These are phyloP conservation scores for Candolleomyces aberdarensis DNA, from an alignment of 768 basidiomycete genomes.

Conservation along the genomic window DNA sequence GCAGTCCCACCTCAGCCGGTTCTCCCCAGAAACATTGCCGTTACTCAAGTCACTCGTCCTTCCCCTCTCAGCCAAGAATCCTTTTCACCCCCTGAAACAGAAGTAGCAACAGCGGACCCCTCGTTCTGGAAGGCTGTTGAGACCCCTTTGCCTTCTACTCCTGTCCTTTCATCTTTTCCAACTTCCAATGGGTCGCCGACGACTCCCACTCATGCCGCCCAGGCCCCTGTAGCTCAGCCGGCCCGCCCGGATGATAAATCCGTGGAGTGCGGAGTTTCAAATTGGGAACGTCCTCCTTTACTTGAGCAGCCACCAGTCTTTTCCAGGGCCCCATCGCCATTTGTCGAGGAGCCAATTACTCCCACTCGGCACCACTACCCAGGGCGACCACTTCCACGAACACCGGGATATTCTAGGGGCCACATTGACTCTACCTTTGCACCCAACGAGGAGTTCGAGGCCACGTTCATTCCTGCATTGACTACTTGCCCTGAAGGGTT, in stretches of 20 bases:
- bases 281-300: background rate
- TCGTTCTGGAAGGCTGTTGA: slow-evolving; percentile 31
- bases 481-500: slow-evolving; percentile 44
- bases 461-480: background rate
- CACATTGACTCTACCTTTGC: slow-evolving; percentile 34
- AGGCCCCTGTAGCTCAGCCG: background rate
- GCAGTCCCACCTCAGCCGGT: slow-evolving; percentile 16
- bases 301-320: background rate
- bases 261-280: slow-evolving; percentile 1
- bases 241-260: background rate
- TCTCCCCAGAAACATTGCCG: slow-evolving; percentile 17
- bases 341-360: slow-evolving; percentile 19
- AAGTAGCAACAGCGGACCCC: slow-evolving; percentile 11
- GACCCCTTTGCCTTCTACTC: slow-evolving; percentile 38
- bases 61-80: slow-evolving; percentile 28
- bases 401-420: slow-evolving; percentile 25
- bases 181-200: background rate
- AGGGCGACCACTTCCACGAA: slow-evolving; percentile 54
- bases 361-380: slow-evolving; percentile 45
- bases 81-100: slow-evolving; percentile 11
- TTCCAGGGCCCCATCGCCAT: slow-evolving; percentile 8
- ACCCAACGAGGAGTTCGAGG: slow-evolving; percentile 19
- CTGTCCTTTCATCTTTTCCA: slow-evolving; percentile 16
- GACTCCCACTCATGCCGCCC: background rate
- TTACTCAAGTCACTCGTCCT: slow-evolving; percentile 10